phyloP scores from a whole-genome alignment of 2,329 filamentous ascomycete species.

The Neonectria neomacrospora region DNA sequence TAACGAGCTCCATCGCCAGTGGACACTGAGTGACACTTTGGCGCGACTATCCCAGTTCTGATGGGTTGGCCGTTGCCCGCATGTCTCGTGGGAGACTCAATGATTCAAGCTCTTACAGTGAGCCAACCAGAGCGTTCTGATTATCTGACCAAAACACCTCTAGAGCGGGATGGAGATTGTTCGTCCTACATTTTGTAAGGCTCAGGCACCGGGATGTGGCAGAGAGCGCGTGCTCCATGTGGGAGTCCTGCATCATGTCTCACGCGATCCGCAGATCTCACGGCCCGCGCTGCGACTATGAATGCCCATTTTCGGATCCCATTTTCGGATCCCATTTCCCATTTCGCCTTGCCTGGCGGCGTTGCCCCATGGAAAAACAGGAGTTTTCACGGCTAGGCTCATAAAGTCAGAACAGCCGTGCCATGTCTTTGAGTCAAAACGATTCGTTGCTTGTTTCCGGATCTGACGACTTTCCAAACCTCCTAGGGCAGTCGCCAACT shows the following conservation, averaged over 20 bases:
- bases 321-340: neutral
- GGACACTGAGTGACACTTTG: neutral
- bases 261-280: neutral
- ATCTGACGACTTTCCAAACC: neutral
- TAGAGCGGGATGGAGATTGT: neutral
- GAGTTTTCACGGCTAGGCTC: neutral
- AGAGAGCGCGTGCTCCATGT: neutral
- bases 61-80: neutral
- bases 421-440: neutral
- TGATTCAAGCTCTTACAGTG: neutral
- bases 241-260: neutral
- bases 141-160: neutral
- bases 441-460: neutral
- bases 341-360: neutral
- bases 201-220: no score
- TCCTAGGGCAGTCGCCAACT: neutral
- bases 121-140: neutral
- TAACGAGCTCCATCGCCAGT: neutral
- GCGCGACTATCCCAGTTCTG: neutral
- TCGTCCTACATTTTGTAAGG: neutral
- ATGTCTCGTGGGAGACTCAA: neutral
- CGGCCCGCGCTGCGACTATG: neutral
- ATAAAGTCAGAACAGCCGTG: constrained; percentile 1
- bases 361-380: neutral
- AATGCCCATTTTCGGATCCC: neutral